These are phyloP conservation scores for Candida pseudoglaebosa DNA, from an alignment of 805 yeast genomes.

Conservation along the genomic window DNA sequence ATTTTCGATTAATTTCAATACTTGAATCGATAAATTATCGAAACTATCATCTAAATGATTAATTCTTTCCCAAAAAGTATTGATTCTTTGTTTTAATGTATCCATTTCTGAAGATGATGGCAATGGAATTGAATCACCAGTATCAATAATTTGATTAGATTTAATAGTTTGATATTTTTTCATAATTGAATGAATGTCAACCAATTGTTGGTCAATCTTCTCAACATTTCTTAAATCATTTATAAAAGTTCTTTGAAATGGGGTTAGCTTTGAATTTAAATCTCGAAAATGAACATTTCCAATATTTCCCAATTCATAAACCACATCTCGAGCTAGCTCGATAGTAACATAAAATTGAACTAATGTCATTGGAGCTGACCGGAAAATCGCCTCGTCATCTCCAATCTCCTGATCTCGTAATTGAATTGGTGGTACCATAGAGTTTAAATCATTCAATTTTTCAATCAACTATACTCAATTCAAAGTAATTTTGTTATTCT, in stretches of 20 bases:
- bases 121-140: conserved; percentile 53
- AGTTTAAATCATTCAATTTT: not conserved
- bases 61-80: conserved; percentile 25
- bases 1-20: conserved; percentile 26
- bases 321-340: conserved; percentile 43
- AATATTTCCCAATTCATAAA: conserved; percentile 31
- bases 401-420: conserved; percentile 7
- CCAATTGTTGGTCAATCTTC: conserved; percentile 26
- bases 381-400: conserved; percentile 34
- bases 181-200: conserved; percentile 26
- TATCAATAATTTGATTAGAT: conserved; percentile 21
- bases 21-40: conserved; percentile 21
- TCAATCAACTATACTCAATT: too few relatives aligned
- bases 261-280: conserved; percentile 44
- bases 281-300: conserved; percentile 44
- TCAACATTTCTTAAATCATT: conserved; percentile 38
- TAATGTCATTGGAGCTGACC: conserved; percentile 47
- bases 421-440: conserved; percentile 9
- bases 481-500: too few relatives aligned
- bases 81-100: conserved; percentile 22
- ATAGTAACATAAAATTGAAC: conserved; percentile 47
- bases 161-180: conserved; percentile 23
- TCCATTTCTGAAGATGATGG: conserved; percentile 35
- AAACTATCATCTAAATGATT: conserved; percentile 36
- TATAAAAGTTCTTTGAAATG: conserved; percentile 45